These are phyloP conservation scores for Cladophialophora chaetospira DNA, from an alignment of 2,329 filamentous ascomycete species.

Conservation along the genomic window DNA sequence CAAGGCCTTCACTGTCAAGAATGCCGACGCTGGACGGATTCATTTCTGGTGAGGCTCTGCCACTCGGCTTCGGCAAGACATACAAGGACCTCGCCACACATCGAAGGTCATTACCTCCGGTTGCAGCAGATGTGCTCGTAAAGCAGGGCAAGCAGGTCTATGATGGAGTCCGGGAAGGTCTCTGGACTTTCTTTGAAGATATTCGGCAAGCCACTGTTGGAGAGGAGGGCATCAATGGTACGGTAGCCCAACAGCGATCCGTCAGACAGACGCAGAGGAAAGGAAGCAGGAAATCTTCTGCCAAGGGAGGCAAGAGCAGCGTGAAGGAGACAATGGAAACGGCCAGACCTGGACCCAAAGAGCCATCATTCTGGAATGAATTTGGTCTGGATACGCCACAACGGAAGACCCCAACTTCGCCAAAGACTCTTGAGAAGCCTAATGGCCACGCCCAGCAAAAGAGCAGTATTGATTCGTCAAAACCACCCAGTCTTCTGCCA, in stretches of 20 bases:
- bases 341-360: conserved; percentile 38
- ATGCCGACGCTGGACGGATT: conserved; percentile 30
- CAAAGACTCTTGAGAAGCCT: conserved; percentile 31
- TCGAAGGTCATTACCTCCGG: conserved; percentile 46
- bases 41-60: conserved; percentile 28
- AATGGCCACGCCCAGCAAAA: conserved; percentile 23
- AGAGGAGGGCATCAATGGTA: conserved; percentile 74
- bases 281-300: conserved; percentile 45
- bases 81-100: conserved; percentile 43
- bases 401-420: conserved; percentile 35
- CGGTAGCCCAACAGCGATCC: conserved; percentile 35
- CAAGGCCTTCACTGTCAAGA: conserved; percentile 13
- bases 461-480: conserved; percentile 28
- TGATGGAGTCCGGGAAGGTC: conserved; percentile 82
- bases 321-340: background rate
- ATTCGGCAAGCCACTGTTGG: conserved; percentile 93
- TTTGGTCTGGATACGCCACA: conserved; percentile 53
- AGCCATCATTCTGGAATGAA: conserved; percentile 53
- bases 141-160: conserved; percentile 74
- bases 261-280: conserved; percentile 37
- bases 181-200: conserved; percentile 95
- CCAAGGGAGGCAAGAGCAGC: conserved; percentile 32
- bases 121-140: conserved; percentile 56
- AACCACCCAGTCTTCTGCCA: conserved; percentile 30
- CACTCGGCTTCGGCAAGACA: conserved; percentile 33